Percentiles rank a stretch among this genome's conserved stretches.
Evolutionary conservation across 257 asterid species (phyloP).

Genomic region (Phtheirospermum japonicum): DNA sequence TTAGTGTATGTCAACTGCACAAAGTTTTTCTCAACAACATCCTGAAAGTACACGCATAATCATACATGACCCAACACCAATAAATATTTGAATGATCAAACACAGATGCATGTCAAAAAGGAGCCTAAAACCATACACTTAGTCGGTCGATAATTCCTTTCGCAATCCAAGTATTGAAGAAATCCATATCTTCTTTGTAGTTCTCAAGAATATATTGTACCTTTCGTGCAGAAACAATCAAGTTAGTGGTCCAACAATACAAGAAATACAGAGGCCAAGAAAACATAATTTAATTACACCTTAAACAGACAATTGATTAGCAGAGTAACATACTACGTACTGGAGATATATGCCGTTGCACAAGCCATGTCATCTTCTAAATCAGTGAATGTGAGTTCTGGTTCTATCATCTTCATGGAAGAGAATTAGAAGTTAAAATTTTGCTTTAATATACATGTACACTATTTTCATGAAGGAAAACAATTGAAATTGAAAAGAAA

Average conservation of each 20-base stretch:
- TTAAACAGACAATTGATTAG: constrained; percentile 36
- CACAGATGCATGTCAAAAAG: neutral
- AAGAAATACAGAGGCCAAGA: constrained; percentile 25
- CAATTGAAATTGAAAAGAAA: neutral
- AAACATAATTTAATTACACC: constrained; percentile 7
- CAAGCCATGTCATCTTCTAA: constrained; percentile 99
- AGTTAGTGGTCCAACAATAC: constrained; percentile 22
- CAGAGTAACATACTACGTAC: constrained; percentile 96
- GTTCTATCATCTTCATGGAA: constrained; percentile 85
- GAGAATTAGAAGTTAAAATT: constrained; percentile 31
- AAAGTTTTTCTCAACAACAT: constrained; percentile 74
- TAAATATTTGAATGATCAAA: neutral
- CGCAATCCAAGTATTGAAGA: constrained; percentile 95
- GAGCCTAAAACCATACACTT: constrained; percentile 49
- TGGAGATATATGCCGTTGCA: constrained; percentile 99
- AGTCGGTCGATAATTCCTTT: constrained; percentile 83
- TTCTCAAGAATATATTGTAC: constrained; percentile 80
- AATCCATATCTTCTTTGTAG: constrained; percentile 98
- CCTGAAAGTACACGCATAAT: constrained; percentile 46
- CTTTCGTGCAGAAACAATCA: constrained; percentile 41
- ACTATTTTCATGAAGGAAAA: constrained; percentile 9
- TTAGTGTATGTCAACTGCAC: constrained; percentile 89
- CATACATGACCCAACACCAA: neutral
- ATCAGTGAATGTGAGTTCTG: constrained; percentile 98
- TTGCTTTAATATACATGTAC: constrained; percentile 14